phyloP scores from a whole-genome alignment of 441 rosid genomes.

The Erodium trifolium region DNA sequence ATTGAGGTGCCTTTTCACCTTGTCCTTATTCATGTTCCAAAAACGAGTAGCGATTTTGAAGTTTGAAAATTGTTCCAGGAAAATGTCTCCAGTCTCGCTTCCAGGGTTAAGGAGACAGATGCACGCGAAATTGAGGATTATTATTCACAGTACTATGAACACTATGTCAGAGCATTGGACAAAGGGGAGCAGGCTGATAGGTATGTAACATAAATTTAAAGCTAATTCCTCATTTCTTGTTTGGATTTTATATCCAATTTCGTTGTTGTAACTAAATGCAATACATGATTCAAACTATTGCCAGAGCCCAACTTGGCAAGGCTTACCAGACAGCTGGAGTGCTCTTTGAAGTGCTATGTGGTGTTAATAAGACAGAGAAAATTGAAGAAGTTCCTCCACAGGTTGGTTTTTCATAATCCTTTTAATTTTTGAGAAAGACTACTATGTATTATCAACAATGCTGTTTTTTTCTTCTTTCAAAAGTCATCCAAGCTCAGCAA shows the following conservation, averaged over 20 bases:
- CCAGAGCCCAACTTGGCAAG: constrained; percentile 95
- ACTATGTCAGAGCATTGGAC: constrained; percentile 79
- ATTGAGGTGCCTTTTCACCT: too few relatives aligned
- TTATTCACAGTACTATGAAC: constrained; percentile 89
- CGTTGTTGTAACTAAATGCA: neutral
- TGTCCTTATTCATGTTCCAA: neutral
- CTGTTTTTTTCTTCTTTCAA: neutral
- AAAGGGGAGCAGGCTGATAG: constrained; percentile 93
- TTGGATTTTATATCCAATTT: constrained; percentile 1
- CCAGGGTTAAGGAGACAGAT: constrained; percentile 88
- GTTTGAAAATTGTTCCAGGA: constrained; percentile 37
- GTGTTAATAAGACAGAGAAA: constrained; percentile 90
- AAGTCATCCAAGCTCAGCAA: neutral
- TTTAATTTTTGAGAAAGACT: neutral
- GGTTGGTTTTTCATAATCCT: constrained; percentile 31
- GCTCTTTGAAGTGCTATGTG: constrained; percentile 95
- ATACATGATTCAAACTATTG: neutral
- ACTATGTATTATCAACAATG: neutral
- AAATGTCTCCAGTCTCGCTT: constrained; percentile 90
- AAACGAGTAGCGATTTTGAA: neutral
- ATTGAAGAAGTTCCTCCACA: constrained; percentile 99
- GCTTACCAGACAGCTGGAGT: constrained; percentile 98
- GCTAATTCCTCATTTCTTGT: neutral
- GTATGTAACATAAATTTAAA: constrained; percentile 18
- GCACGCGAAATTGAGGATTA: constrained; percentile 92